Evolutionary conservation across 2,329 filamentous ascomycete genomes (phyloP), one percentile per base, ranked within the genome.

Genomic region (Colletotrichum trifolii): DNA sequence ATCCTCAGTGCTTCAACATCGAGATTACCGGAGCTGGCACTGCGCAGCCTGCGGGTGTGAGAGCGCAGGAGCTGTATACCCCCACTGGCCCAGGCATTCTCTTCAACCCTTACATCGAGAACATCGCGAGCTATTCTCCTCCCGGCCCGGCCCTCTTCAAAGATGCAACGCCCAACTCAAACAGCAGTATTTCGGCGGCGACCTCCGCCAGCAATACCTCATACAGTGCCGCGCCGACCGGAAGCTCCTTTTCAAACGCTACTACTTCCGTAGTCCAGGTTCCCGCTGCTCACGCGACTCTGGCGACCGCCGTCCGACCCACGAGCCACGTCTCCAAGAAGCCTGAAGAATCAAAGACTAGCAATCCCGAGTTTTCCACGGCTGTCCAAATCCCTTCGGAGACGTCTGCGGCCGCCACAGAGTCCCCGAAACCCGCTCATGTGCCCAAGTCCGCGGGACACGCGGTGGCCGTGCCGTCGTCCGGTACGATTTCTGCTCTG

Each of bases 31-130:
- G 80, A 6, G 72, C 73, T 11, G 76, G 77, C 7, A 80, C 82
- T 60, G 70, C 71, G 38, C 72, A 77, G 1, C 73, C 74, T 2
- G 53, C 47, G 1, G 74, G 73, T 3, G 71, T 74, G 15, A 68
- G 73, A 33, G 74, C 69, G 11, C 73, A 71, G 4, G 57, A 70
- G 11, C 68, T 75, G 15, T 70, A 75, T 67, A 71, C 68, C 9
- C 46, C 69, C 11, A 62, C 69, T 56, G 86, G 89, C 72, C 74
- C 84, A 12, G 87, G 87, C 64, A 85, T 90, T 71, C 68, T 80
- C 66, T 76, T 88, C 80, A 85, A 85, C 80, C 76, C 45, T n/a
- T 89, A 89, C 81, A 3, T 40, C 12, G 65, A 64, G 52, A 52
- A 54, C 38, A 52, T 62, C 67, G 69, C 67, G 46, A 71, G 46